phyloP scores from a whole-genome alignment of 2,329 filamentous ascomycete species.

The Alternaria sp. region DNA sequence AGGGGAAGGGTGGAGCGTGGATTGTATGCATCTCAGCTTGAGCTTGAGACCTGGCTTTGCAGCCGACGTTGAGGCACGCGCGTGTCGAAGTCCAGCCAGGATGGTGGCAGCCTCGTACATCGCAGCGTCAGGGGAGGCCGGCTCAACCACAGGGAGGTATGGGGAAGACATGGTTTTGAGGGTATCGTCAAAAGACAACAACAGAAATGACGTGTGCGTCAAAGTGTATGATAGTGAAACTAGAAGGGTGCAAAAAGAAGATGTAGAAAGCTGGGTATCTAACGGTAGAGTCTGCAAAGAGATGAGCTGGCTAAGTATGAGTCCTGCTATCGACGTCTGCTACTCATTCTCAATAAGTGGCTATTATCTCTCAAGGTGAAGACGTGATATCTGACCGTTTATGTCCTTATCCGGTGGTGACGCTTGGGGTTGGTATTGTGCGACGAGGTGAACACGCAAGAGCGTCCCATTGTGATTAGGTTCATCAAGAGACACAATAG shows the following conservation, averaged over 20 bases:
- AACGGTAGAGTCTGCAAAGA: not conserved
- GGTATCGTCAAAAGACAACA: not conserved
- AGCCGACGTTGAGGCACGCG: not conserved
- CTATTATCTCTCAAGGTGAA: slow-evolving; percentile 4
- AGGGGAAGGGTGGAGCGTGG: slow-evolving; percentile 2
- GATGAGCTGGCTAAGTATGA: not conserved
- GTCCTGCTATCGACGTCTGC: not conserved
- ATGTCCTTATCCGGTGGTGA: not conserved
- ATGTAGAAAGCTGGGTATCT: not conserved
- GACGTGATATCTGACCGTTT: not conserved
- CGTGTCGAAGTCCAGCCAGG: not conserved
- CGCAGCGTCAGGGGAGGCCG: not conserved
- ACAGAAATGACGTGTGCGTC: not conserved
- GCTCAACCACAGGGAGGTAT: not conserved
- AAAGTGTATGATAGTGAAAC: not conserved
- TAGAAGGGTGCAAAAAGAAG: not conserved
- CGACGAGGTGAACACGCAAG: not conserved
- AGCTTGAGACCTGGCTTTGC: slow-evolving; percentile 17
- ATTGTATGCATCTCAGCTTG: slow-evolving; percentile 21
- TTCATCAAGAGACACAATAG: not conserved
- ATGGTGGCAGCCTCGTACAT: slow-evolving; percentile 1
- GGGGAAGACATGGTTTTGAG: not conserved
- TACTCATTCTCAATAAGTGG: not conserved
- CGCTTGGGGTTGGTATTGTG: not conserved
- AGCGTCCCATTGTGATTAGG: not conserved